Evolutionary conservation across 164 flowering plant species (phyloP).

Genomic region (Santalum album): DNA sequence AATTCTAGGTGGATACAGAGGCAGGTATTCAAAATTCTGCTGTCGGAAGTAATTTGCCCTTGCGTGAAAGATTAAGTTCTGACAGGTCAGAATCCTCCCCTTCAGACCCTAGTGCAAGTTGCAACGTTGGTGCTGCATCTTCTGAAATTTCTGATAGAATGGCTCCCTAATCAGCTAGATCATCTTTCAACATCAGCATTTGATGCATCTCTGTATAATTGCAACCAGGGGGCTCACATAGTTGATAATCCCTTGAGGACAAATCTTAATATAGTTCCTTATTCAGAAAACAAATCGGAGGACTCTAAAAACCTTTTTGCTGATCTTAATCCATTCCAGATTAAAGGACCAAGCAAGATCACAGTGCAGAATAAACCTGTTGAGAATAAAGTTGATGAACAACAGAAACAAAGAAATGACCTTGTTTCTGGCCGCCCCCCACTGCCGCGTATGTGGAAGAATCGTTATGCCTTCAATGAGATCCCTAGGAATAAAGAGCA

Average conservation of each 20-base stretch:
- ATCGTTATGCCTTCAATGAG: conserved; percentile 61
- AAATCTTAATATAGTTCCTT: conserved; percentile 57
- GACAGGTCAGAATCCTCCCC: conserved; percentile 29
- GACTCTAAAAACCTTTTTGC: conserved; percentile 76
- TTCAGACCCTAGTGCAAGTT: conserved; percentile 23
- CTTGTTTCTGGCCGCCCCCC: conserved; percentile 55
- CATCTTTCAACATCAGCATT: conserved; percentile 25
- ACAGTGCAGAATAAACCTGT: conserved; percentile 28
- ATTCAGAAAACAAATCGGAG: conserved; percentile 35
- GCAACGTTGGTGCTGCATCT: conserved; percentile 31
- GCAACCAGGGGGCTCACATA: conserved; percentile 30
- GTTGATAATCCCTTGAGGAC: conserved; percentile 45
- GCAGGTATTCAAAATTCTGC: conserved; percentile 23
- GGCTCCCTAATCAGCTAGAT: conserved; percentile 26
- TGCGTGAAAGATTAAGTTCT: conserved; percentile 20
- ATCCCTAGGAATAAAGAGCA: conserved; percentile 60
- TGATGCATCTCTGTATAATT: conserved; percentile 47
- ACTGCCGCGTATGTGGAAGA: conserved; percentile 68
- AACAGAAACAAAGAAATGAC: conserved; percentile 42
- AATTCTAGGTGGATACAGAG: conserved; percentile 18
- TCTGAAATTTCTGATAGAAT: conserved; percentile 24
- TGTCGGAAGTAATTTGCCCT: conserved; percentile 13
- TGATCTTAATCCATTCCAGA: conserved; percentile 85
- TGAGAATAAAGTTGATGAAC: conserved; percentile 44
- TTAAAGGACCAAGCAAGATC: conserved; percentile 44